Evolutionary conservation across 1,284 basidiomycete species (phyloP).

Genomic region (Lignosus rhinocerotis): DNA sequence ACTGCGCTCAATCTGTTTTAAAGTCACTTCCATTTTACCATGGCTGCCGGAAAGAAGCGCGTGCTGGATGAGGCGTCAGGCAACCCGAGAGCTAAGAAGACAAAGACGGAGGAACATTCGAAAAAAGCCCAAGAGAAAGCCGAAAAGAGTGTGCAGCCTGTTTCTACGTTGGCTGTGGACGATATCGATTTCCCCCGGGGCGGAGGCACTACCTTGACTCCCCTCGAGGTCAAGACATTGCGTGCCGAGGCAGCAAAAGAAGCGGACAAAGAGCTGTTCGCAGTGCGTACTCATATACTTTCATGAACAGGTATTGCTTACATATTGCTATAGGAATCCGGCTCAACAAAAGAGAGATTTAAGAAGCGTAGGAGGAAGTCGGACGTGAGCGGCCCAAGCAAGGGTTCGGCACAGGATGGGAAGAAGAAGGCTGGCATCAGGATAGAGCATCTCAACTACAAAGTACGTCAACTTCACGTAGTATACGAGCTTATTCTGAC

Average conservation of each 20-base stretch:
- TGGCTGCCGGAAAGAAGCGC: slow-evolving; percentile 51
- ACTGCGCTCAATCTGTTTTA: not conserved
- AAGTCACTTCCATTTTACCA: not conserved
- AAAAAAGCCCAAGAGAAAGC: slow-evolving; percentile 29
- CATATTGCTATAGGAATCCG: slow-evolving; percentile 25
- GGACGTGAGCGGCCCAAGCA: slow-evolving; percentile 42
- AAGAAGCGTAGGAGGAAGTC: slow-evolving; percentile 55
- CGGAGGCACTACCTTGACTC: slow-evolving; percentile 80
- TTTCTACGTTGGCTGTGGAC: slow-evolving; percentile 54
- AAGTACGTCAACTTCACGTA: slow-evolving; percentile 50
- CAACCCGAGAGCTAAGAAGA: slow-evolving; percentile 56
- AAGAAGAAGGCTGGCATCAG: slow-evolving; percentile 52
- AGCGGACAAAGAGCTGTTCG: slow-evolving; percentile 79
- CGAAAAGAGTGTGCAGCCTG: slow-evolving; percentile 27
- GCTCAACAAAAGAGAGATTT: slow-evolving; percentile 28
- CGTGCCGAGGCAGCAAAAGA: slow-evolving; percentile 85
- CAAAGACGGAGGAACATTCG: slow-evolving; percentile 38
- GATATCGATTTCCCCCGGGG: slow-evolving; percentile 96
- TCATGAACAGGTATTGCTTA: not conserved
- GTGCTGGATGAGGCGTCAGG: slow-evolving; percentile 52
- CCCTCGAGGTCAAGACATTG: slow-evolving; percentile 88
- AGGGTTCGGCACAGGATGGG: slow-evolving; percentile 35
- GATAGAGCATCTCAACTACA: slow-evolving; percentile 94
- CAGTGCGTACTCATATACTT: slow-evolving; percentile 39
- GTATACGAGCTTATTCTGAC: not conserved